A percentile compares a stretch with the other conserved stretches of the same genome.
phyloP scores from a whole-genome alignment of 2,329 filamentous ascomycete species.

The Thielaviopsis euricoi region DNA sequence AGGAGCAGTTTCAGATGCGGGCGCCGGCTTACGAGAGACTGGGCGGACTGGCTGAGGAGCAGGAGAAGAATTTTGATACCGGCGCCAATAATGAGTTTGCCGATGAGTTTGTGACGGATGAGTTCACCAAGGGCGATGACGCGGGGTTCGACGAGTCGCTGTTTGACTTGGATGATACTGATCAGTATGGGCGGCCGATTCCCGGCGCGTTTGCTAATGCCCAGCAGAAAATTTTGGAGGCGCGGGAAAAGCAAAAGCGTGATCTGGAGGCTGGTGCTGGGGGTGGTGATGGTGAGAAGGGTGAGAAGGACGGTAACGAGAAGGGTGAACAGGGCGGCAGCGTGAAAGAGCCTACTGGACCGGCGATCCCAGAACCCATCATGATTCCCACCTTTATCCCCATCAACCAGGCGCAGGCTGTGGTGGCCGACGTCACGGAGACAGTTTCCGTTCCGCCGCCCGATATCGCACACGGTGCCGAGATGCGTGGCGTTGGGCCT shows the following conservation, averaged over 20 bases:
- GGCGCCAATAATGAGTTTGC: slow-evolving; percentile 30
- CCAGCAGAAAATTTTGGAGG: slow-evolving; percentile 20
- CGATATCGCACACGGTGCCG: neutral
- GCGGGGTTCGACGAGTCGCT: slow-evolving; percentile 54
- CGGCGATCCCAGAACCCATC: neutral
- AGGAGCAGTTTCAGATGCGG: slow-evolving; percentile 9
- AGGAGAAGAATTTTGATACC: slow-evolving; percentile 53
- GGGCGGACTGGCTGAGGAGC: slow-evolving; percentile 26
- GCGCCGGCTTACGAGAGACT: slow-evolving; percentile 6
- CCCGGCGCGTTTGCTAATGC: slow-evolving; percentile 40
- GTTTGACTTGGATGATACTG: slow-evolving; percentile 52
- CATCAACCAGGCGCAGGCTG: slow-evolving; percentile 3
- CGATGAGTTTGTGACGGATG: slow-evolving; percentile 22
- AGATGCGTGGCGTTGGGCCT: slow-evolving; percentile 8
- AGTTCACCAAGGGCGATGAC: slow-evolving; percentile 27
- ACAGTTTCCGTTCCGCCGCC: neutral
- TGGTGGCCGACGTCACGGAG: neutral
- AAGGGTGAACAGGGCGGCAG: neutral
- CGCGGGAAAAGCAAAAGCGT: slow-evolving; percentile 5
- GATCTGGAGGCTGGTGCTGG: slow-evolving; percentile 9
- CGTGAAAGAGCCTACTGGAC: neutral
- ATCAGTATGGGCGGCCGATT: slow-evolving; percentile 43
- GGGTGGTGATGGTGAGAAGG: slow-evolving; percentile 8
- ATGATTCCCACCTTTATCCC: slow-evolving; percentile 7
- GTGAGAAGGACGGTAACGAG: neutral